Conservation (phyloP, 495 filamentous ascomycete genomes). For the Symbiotaphrina buchneri region DNA sequence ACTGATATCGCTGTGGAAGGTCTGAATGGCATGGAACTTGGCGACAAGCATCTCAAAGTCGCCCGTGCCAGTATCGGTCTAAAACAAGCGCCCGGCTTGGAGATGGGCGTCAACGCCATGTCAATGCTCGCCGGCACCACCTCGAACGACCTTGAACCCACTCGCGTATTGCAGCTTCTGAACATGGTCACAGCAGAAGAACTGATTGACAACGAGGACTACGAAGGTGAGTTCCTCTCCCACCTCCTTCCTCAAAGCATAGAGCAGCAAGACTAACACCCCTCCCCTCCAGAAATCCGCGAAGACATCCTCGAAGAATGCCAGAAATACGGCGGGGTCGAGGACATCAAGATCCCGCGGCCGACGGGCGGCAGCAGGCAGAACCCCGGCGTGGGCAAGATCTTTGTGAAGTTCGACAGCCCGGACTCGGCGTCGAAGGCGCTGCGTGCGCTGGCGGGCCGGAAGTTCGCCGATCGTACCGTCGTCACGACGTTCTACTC, state of each 20-base stretch:
- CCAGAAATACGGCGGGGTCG: constrained; percentile 62
- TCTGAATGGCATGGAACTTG: constrained; percentile 78
- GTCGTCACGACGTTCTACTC: constrained; percentile 92
- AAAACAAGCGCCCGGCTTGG: constrained; percentile 69
- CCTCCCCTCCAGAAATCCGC: constrained; percentile 50
- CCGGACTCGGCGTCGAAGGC: constrained; percentile 64
- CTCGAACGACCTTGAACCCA: constrained; percentile 47
- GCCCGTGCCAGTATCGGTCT: constrained; percentile 76
- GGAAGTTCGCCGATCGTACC: constrained; percentile 87
- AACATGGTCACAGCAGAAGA: constrained; percentile 98
- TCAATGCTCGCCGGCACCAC: constrained; percentile 94
- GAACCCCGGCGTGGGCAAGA: constrained; percentile 16
- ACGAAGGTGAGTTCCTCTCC: constrained; percentile 41
- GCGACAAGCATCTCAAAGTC: constrained; percentile 67
- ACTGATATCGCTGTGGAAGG: constrained; percentile 81
- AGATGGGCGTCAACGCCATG: constrained; percentile 97
- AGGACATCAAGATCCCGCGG: constrained; percentile 77
- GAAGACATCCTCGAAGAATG: constrained; percentile 88
- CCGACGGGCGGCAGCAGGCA: constrained; percentile 30
- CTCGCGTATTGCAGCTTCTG: constrained; percentile 69
- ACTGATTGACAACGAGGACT: constrained; percentile 80
- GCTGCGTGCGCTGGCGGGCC: constrained; percentile 64
- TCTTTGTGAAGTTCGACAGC: constrained; percentile 80
- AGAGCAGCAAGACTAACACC: neutral
- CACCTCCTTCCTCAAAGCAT: neutral